A percentile compares a stretch with the other conserved stretches of the same genome.
phyloP scores from a whole-genome alignment of 176 grass and related monocot species.

The Raddia distichophylla region DNA sequence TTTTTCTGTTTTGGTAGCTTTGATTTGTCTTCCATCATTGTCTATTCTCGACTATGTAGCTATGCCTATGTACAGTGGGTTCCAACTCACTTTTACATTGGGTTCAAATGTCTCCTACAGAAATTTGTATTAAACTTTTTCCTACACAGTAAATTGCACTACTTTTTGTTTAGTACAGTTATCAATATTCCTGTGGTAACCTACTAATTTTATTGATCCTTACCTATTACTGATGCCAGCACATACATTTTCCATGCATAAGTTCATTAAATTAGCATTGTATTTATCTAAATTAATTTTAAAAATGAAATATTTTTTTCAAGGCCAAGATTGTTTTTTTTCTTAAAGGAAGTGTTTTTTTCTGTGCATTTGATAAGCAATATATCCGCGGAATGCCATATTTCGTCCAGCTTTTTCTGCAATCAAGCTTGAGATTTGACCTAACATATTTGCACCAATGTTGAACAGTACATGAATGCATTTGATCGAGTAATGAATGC shows the following conservation, averaged over 20 bases:
- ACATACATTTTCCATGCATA: constrained; percentile 13
- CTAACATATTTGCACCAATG: constrained; percentile 43
- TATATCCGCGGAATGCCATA: neutral
- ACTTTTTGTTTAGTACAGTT: neutral
- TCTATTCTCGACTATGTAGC: constrained; percentile 14
- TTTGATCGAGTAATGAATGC: constrained; percentile 97
- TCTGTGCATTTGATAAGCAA: constrained; percentile 7
- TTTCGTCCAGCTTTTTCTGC: constrained; percentile 26
- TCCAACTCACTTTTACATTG: neutral
- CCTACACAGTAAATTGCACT: neutral
- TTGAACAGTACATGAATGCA: constrained; percentile 83
- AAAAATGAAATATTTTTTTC: neutral
- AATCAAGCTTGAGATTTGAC: constrained; percentile 14
- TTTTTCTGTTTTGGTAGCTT: neutral
- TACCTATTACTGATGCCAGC: neutral
- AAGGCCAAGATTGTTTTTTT: constrained; percentile 5
- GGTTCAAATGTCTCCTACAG: constrained; percentile 7
- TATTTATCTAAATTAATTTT: constrained; percentile 22
- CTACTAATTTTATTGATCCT: constrained; percentile 11
- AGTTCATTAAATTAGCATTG: neutral
- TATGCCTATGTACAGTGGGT: constrained; percentile 34
- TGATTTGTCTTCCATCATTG: constrained; percentile 13
- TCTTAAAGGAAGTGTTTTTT: neutral
- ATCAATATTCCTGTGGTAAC: neutral
- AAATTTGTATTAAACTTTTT: constrained; percentile 8